phyloP scores from a whole-genome alignment of 192 early-diverging fungal genomes.

The Irineochytrium annulatum region DNA sequence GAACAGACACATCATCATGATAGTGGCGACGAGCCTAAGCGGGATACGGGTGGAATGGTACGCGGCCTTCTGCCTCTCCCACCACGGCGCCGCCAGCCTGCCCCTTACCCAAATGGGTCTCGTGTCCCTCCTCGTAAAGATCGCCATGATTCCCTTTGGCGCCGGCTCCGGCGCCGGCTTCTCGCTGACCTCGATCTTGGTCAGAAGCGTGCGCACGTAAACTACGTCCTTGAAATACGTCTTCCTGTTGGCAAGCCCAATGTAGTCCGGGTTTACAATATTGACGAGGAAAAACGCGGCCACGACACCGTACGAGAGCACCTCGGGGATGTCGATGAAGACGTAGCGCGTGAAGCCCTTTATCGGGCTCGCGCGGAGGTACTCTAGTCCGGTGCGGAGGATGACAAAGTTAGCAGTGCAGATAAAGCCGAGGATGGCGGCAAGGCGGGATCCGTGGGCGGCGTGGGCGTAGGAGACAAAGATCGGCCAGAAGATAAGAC shows the following conservation, averaged over 20 bases:
- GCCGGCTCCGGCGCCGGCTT: background rate
- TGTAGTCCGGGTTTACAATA: background rate
- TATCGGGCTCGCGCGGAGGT: background rate
- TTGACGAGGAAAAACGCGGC: background rate
- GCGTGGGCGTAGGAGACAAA: slow-evolving; percentile 10
- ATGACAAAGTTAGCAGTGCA: background rate
- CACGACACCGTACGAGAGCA: background rate
- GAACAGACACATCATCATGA: slow-evolving; percentile 10
- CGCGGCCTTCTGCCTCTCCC: background rate
- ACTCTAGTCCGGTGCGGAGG: background rate
- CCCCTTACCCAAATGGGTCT: slow-evolving; percentile 7
- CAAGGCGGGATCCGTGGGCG: slow-evolving; percentile 6
- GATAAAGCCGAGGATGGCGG: background rate
- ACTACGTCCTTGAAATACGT: slow-evolving; percentile 2
- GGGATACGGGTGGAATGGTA: background rate
- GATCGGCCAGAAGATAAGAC: slow-evolving; percentile 12
- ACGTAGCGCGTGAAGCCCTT: background rate
- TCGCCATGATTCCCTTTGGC: too few species aligned
- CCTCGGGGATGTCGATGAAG: background rate
- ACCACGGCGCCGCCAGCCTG: background rate
- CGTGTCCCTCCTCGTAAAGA: background rate
- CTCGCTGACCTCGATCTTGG: background rate
- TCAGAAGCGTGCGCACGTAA: slow-evolving; percentile 4
- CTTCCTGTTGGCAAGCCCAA: background rate
- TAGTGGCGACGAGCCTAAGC: background rate